A percentile compares a stretch with the other conserved stretches of the same genome.
These are phyloP conservation scores for Colletotrichum karsti DNA, from an alignment of 2,329 filamentous ascomycete genomes.

Conservation along the genomic window DNA sequence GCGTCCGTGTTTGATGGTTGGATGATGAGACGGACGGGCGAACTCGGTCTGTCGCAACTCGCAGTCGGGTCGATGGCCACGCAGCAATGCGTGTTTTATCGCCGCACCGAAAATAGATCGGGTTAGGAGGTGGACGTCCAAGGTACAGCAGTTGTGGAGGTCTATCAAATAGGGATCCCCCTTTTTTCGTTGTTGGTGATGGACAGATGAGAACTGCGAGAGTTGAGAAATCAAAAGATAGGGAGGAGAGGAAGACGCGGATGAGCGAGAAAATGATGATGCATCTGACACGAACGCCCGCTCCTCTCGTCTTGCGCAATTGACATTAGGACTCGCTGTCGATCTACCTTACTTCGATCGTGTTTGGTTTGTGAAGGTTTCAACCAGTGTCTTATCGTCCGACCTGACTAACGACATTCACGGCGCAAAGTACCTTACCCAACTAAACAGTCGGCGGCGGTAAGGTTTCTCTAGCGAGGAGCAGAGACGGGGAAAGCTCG, in stretches of 20 bases:
- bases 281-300: not conserved
- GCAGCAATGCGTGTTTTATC: conserved; percentile 26
- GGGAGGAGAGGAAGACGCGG: conserved; percentile 24
- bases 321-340: not conserved
- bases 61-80: conserved; percentile 1
- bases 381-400: conserved; percentile 16
- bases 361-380: conserved; percentile 24
- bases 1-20: conserved; percentile 17
- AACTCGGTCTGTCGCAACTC: conserved; percentile 9
- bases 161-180: conserved; percentile 21
- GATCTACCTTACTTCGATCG: conserved; percentile 8
- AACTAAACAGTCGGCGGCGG: not conserved
- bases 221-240: conserved; percentile 6
- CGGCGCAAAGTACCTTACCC: not conserved
- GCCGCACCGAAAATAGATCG: conserved; percentile 28
- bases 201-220: not conserved
- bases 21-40: conserved; percentile 24
- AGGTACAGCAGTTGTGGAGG: conserved; percentile 19
- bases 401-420: not conserved
- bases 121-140: not conserved
- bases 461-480: conserved; percentile 9
- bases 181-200: conserved; percentile 9
- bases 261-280: not conserved
- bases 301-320: not conserved
- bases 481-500: conserved; percentile 19